phyloP scores from a whole-genome alignment of 2,329 filamentous ascomycete genomes.

The Leptoxyphium fumago region DNA sequence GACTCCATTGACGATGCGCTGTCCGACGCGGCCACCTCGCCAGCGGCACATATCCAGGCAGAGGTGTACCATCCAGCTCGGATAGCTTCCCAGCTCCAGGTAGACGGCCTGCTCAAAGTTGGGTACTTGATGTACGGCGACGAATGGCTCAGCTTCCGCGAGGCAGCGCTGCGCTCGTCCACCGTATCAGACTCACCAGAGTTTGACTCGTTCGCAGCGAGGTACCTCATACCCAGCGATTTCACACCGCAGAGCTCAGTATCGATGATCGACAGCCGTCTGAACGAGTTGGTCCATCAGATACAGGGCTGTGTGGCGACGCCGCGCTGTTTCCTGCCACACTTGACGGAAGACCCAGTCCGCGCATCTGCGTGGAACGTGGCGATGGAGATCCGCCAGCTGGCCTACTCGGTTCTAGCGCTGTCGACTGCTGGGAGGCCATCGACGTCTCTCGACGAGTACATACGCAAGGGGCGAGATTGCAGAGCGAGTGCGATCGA shows the following conservation, averaged over 20 bases:
- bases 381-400: not conserved
- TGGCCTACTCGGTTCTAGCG: not conserved
- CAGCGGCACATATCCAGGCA: constrained; percentile 14
- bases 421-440: not conserved
- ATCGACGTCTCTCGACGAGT: not conserved
- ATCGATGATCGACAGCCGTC: not conserved
- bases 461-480: not conserved
- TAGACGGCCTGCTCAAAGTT: constrained; percentile 21
- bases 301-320: not conserved
- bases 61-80: constrained; percentile 25
- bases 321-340: not conserved
- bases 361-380: not conserved
- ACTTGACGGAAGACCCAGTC: not conserved
- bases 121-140: constrained; percentile 23
- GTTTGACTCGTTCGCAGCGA: not conserved
- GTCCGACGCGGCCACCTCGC: constrained; percentile 3
- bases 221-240: not conserved
- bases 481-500: not conserved
- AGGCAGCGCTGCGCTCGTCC: too few species aligned
- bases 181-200: too few species aligned
- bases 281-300: not conserved
- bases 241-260: not conserved
- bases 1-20: constrained; percentile 1
- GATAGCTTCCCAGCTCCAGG: constrained; percentile 30
- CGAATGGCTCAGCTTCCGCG: too few species aligned